Conservation (phyloP, 768 basidiomycete genomes). For the Lactifluus pinguis region DNA sequence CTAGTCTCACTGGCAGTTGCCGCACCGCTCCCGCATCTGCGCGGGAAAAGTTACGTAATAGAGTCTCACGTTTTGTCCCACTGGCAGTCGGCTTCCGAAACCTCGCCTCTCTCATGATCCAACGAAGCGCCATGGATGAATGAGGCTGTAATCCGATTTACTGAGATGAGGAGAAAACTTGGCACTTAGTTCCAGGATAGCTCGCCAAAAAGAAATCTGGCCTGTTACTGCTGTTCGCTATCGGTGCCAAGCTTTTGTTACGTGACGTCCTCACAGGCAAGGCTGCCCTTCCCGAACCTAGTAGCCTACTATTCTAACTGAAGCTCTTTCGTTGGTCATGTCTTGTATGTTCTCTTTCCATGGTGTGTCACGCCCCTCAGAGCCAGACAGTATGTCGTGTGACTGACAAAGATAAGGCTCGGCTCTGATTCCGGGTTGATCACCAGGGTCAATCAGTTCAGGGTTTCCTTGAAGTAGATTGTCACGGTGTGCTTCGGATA, state of each 20-base stretch:
- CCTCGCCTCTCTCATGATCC: conserved; percentile 19
- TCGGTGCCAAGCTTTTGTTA: not conserved
- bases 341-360: not conserved
- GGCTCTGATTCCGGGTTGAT: too few relatives aligned
- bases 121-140: conserved; percentile 24
- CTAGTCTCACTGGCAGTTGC: too few relatives aligned
- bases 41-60: too few relatives aligned
- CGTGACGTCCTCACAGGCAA: not conserved
- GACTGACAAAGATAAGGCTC: too few relatives aligned
- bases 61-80: too few relatives aligned
- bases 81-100: too few relatives aligned
- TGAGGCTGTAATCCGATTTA: not conserved
- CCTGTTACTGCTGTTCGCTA: not conserved
- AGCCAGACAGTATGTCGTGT: too few relatives aligned
- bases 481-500: too few relatives aligned
- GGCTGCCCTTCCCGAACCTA: conserved; percentile 1
- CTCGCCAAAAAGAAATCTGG: not conserved
- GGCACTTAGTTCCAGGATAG: not conserved
- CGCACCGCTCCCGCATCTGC: too few relatives aligned
- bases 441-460: too few relatives aligned
- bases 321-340: not conserved
- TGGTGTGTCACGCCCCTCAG: too few relatives aligned
- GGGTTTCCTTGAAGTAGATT: too few relatives aligned
- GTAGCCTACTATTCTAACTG: not conserved
- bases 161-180: not conserved